Evolutionary conservation across 2,329 filamentous ascomycete genomes (phyloP).

Genomic region (Xylariaceae sp.): DNA sequence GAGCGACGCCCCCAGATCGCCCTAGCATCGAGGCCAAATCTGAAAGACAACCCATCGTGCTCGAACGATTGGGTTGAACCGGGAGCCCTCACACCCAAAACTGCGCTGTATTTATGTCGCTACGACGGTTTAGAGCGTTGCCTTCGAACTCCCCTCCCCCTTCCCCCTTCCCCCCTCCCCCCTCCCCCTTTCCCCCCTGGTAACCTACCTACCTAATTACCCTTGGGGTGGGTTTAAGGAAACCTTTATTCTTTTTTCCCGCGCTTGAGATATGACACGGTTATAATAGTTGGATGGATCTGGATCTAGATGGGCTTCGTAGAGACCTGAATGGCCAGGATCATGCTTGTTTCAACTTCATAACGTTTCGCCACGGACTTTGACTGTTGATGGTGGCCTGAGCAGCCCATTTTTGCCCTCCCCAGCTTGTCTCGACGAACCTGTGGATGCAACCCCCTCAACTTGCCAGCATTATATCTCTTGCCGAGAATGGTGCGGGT

Average conservation of each 20-base stretch:
- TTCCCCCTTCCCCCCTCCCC: too few species aligned
- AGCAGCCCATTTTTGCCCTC: not conserved
- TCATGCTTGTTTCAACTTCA: not conserved
- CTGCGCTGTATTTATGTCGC: not conserved
- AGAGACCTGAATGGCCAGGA: not conserved
- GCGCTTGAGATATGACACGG: not conserved
- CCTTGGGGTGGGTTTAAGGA: not conserved
- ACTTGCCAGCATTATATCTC: too few species aligned
- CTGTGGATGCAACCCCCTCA: too few species aligned
- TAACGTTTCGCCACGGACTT: not conserved
- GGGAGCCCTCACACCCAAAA: not conserved
- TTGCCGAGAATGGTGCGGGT: too few species aligned
- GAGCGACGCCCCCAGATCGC: not conserved
- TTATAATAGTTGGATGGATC: not conserved
- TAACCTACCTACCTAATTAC: not conserved
- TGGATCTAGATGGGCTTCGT: not conserved
- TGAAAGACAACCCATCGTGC: not conserved
- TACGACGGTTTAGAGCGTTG: not conserved
- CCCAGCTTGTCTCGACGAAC: not conserved
- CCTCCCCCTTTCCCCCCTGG: too few species aligned
- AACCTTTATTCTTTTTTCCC: not conserved
- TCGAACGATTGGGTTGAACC: conserved; percentile 10
- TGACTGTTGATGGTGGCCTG: not conserved
- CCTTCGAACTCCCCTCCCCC: too few species aligned
- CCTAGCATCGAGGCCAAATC: not conserved